Base-by-base conservation (phyloP, 2,329 filamentous ascomycete genomes). In the Eutypa lata region DNA sequence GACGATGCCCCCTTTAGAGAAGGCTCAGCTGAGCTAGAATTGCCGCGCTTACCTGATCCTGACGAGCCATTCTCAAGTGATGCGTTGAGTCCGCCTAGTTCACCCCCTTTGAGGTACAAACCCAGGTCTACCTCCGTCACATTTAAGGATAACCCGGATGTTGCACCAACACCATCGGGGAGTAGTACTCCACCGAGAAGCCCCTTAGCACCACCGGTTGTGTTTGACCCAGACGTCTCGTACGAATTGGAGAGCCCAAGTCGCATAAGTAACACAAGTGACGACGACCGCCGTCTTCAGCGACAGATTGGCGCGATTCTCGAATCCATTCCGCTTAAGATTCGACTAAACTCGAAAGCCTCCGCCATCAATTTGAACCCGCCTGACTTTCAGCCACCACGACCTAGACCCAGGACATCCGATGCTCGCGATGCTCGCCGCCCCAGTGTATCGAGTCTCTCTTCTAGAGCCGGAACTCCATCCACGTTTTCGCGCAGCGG, bases 221-320 rank as follows among this genome's bases (percentile, higher is more conserved):
- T 72, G 4, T 75, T 79, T n/a, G 77, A 77, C 37, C 73, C 74
- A 22, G 78, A 81, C 11, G 65, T 68, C 62, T 76, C 67, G 50
- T 72, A 57, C 10, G 66, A 71, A 7, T 65, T 63, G 42, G 65
- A 71, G 1, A 66, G 62, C 51, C 70, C 73, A 0, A 64, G 67
- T 22, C 68, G 71, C 28, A 63, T 63, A 57, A 70, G 68, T 47
- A 59, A 69, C 4, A 72, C 65, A 18, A 47, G 31, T 28, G 48
- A 58, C 49, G 73, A 79, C 0, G 84, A 88, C 57, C 86, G 90
- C 58, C 82, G 90, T 52, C 77, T 96, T 14, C 89, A 91, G 59
- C 83, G 86, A 57, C 90, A 92, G 66, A 92, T 96, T 47, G 88
- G 83, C 64, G 83, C 88, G 49, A 89, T 95, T 52, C 79, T 95